These are phyloP conservation scores for Aspergillus ibericus DNA, from an alignment of 2,329 filamentous ascomycete genomes.

Conservation along the genomic window DNA sequence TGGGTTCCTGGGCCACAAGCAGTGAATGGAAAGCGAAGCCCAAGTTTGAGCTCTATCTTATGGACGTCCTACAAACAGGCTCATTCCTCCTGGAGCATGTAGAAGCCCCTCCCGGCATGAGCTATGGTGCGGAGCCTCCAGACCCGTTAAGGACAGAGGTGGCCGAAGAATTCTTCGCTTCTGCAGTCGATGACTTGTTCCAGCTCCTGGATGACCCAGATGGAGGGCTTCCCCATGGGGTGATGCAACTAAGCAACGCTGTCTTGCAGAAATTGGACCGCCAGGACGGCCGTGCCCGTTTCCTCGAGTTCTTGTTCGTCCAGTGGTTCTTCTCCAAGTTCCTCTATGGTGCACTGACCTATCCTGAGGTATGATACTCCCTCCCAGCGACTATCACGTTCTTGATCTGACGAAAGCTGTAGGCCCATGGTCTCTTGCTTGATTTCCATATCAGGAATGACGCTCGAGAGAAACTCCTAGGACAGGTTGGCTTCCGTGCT, in stretches of 20 bases:
- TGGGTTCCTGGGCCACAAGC: conserved; percentile 85
- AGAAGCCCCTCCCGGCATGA: conserved; percentile 74
- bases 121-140: conserved; percentile 65
- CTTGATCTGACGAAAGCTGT: conserved; percentile 31
- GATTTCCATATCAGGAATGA: conserved; percentile 92
- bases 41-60: conserved; percentile 90
- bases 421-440: conserved; percentile 67
- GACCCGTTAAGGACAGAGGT: conserved; percentile 74
- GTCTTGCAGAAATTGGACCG: conserved; percentile 74
- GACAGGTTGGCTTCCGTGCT: conserved; percentile 75
- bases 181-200: conserved; percentile 77
- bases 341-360: conserved; percentile 77
- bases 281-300: conserved; percentile 68
- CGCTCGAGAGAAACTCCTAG: conserved; percentile 72
- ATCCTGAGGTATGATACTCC: conserved; percentile 69
- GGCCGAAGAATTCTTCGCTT: conserved; percentile 84
- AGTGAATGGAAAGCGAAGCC: conserved; percentile 86
- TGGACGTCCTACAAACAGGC: conserved; percentile 91
- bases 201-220: conserved; percentile 82
- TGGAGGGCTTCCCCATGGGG: conserved; percentile 81
- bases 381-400: background rate
- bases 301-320: conserved; percentile 79
- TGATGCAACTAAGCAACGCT: conserved; percentile 80
- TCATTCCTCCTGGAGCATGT: conserved; percentile 85
- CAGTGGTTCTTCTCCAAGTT: conserved; percentile 93